Evolutionary conservation across 805 yeast genomes (phyloP).

Genomic region (Lachancea fermentati): DNA sequence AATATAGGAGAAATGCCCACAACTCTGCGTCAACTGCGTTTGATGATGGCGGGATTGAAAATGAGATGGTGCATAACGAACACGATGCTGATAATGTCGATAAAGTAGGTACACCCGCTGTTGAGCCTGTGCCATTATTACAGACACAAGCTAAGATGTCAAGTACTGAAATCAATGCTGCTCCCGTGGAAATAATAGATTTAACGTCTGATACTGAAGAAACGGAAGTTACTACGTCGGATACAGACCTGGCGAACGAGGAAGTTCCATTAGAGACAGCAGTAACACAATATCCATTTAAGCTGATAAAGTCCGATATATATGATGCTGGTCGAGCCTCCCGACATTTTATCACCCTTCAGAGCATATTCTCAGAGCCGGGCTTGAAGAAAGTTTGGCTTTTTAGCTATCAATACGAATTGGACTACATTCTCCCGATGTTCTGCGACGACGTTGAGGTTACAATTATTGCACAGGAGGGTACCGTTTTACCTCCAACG

Average conservation of each 20-base stretch:
- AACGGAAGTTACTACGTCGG: not conserved
- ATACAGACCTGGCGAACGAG: constrained; percentile 2
- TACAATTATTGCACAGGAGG: constrained; percentile 30
- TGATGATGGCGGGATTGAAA: too few relatives aligned
- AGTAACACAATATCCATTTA: constrained; percentile 12
- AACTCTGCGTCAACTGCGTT: too few relatives aligned
- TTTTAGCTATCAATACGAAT: constrained; percentile 45
- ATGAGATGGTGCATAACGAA: too few relatives aligned
- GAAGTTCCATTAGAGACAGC: not conserved
- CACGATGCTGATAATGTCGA: too few relatives aligned
- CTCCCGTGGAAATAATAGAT: constrained; percentile 4
- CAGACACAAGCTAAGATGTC: too few relatives aligned
- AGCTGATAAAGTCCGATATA: constrained; percentile 19
- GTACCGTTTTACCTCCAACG: constrained; percentile 27
- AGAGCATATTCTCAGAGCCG: constrained; percentile 32
- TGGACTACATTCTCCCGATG: constrained; percentile 36
- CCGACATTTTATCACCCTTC: constrained; percentile 21
- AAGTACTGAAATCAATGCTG: too few relatives aligned
- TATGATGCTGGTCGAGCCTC: constrained; percentile 13
- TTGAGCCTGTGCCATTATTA: too few relatives aligned
- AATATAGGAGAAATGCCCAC: constrained; percentile 6
- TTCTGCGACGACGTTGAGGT: constrained; percentile 18
- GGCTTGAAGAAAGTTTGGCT: constrained; percentile 37
- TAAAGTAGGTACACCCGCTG: too few relatives aligned
- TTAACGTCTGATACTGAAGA: constrained; percentile 5